Conservation (phyloP, 1,284 basidiomycete species). For the Schizopora paradoxa region DNA sequence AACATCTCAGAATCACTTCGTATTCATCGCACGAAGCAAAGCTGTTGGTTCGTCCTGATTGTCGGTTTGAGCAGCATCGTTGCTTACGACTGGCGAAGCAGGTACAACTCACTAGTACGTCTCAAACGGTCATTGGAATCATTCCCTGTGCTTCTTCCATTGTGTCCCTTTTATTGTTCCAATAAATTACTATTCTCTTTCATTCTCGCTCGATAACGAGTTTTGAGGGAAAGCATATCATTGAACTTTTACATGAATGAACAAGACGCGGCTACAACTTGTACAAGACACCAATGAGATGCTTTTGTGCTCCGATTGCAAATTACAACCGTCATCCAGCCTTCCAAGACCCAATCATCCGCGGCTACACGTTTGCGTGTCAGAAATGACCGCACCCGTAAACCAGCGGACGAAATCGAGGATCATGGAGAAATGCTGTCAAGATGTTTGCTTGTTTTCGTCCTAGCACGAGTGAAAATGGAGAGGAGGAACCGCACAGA, state of each 20-base stretch:
- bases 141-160: background rate
- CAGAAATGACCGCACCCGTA: too few species aligned
- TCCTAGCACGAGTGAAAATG: constrained; percentile 26
- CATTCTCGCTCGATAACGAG: background rate
- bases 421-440: constrained; percentile 23
- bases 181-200: background rate
- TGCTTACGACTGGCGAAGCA: too few species aligned
- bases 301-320: constrained; percentile 35
- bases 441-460: constrained; percentile 30
- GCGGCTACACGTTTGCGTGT: constrained; percentile 25
- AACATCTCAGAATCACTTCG: too few species aligned
- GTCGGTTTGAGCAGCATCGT: too few species aligned
- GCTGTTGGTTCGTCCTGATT: too few species aligned
- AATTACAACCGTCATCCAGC: constrained; percentile 39
- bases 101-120: too few species aligned
- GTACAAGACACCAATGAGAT: background rate
- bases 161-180: background rate
- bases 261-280: background rate
- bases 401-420: constrained; percentile 24
- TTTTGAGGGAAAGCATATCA: background rate
- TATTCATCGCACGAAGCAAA: too few species aligned
- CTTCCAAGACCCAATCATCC: constrained; percentile 7
- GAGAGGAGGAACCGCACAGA: background rate
- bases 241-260: background rate
- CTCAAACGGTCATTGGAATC: background rate